Percentiles rank a stretch among this genome's conserved stretches.
Conservation (phyloP, 805 yeast genomes). For the Torulaspora quercuum region DNA sequence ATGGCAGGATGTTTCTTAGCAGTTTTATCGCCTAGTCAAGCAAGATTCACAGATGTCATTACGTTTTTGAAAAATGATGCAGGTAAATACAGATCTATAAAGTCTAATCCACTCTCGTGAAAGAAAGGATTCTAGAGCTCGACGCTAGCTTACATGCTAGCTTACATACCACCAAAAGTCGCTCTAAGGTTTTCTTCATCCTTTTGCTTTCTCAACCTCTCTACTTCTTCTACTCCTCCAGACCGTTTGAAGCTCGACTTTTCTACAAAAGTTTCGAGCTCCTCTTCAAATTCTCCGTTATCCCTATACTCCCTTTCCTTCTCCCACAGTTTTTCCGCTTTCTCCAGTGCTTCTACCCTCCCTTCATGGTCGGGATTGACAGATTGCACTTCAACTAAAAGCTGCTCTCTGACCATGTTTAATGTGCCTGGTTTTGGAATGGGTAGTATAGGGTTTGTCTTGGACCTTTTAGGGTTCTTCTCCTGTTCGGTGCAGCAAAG, state of each 20-base stretch:
- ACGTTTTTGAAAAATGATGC: conserved; percentile 2
- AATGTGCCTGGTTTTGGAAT: conserved; percentile 63
- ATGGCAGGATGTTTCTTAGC: conserved; percentile 16
- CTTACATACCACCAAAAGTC: conserved; percentile 40
- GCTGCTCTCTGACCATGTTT: conserved; percentile 65
- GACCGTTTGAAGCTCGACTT: conserved; percentile 71
- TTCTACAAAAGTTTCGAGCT: conserved; percentile 78
- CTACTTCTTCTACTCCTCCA: conserved; percentile 89
- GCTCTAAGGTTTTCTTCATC: conserved; percentile 69
- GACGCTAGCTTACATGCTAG: no score
- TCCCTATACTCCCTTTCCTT: conserved; percentile 58
- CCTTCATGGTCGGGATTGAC: conserved; percentile 79
- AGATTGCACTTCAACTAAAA: conserved; percentile 73
- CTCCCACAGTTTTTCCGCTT: conserved; percentile 77
- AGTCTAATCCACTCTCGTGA: not conserved
- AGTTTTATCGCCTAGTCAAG: conserved; percentile 12
- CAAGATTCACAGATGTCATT: conserved; percentile 17
- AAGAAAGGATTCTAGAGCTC: no score
- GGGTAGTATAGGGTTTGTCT: conserved; percentile 38
- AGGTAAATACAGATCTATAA: not conserved
- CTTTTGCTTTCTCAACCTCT: conserved; percentile 59
- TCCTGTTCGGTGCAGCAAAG: conserved; percentile 76
- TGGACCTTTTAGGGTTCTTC: conserved; percentile 49
- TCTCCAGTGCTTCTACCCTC: conserved; percentile 82
- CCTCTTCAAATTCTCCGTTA: conserved; percentile 73